Conservation (phyloP, 1,139 yeast genomes). For the Barnettozyma hawaiiensis region DNA sequence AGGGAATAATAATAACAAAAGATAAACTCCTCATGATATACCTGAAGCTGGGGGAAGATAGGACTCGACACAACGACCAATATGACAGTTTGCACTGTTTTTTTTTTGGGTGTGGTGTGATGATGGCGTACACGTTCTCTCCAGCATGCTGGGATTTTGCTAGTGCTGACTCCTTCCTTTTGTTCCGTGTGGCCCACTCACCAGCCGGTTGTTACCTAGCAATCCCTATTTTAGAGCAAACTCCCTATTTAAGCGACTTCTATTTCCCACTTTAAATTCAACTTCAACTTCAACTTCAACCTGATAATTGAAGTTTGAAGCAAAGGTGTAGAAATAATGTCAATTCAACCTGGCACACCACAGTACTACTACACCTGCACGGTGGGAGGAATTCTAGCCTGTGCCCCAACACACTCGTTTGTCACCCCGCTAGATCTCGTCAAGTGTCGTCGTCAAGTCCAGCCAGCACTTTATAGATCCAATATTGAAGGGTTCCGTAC, state of each 20-base stretch:
- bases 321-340: too few species aligned
- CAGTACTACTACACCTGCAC: conserved; percentile 83
- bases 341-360: conserved; percentile 8
- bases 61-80: too few species aligned
- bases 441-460: conserved; percentile 88
- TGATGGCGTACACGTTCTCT: too few species aligned
- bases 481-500: conserved; percentile 74
- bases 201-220: neutral
- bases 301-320: too few species aligned
- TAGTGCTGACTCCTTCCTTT: neutral
- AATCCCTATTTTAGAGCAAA: neutral
- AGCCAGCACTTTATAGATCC: conserved; percentile 62
- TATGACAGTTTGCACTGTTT: too few species aligned
- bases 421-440: conserved; percentile 91
- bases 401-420: conserved; percentile 93
- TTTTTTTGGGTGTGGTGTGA: too few species aligned
- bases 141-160: too few species aligned
- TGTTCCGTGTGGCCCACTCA: too few species aligned
- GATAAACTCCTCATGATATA: too few species aligned
- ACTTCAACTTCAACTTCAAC: neutral
- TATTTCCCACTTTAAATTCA: neutral
- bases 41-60: too few species aligned
- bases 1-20: too few species aligned
- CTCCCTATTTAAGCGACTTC: neutral
- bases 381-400: conserved; percentile 80